These are phyloP conservation scores for Pseudocercospora macadamiae DNA, from an alignment of 2,329 filamentous ascomycete species.

Conservation along the genomic window DNA sequence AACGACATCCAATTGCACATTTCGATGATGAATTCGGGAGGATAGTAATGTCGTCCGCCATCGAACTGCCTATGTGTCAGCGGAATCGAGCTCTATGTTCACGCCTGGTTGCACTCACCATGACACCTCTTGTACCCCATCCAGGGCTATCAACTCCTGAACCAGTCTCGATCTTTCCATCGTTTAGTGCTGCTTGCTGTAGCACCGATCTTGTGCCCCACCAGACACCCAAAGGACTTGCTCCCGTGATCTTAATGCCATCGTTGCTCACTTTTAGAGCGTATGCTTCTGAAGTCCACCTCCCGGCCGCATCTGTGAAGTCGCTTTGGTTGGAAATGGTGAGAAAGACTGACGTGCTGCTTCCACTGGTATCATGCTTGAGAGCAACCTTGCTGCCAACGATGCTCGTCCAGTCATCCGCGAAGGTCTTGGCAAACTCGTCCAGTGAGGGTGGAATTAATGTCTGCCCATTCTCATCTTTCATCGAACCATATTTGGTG, in stretches of 20 bases:
- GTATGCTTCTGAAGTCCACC: conserved; percentile 55
- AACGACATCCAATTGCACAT: conserved; percentile 63
- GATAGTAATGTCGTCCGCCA: conserved; percentile 60
- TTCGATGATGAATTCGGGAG: conserved; percentile 57
- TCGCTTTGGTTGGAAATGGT: conserved; percentile 47
- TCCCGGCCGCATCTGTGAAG: conserved; percentile 52
- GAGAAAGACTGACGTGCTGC: conserved; percentile 46
- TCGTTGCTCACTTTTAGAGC: conserved; percentile 45
- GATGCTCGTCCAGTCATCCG: conserved; percentile 38
- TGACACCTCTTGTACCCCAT: conserved; percentile 40
- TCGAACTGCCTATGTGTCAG: conserved; percentile 46
- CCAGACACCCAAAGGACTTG: conserved; percentile 59
- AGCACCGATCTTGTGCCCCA: conserved; percentile 62
- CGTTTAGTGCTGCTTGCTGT: conserved; percentile 52
- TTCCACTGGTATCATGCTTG: conserved; percentile 3
- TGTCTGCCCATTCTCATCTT: conserved; percentile 53
- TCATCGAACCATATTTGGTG: conserved; percentile 42
- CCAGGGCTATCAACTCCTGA: conserved; percentile 54
- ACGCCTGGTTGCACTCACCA: conserved; percentile 20
- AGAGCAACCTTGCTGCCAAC: conserved; percentile 3
- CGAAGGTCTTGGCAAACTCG: conserved; percentile 54
- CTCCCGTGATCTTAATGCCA: conserved; percentile 54
- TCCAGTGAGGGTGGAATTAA: conserved; percentile 56
- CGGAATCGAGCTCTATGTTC: not conserved
- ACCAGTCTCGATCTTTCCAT: conserved; percentile 48